Base-by-base conservation (phyloP, 768 basidiomycete species). In the Royoungia palumana region DNA sequence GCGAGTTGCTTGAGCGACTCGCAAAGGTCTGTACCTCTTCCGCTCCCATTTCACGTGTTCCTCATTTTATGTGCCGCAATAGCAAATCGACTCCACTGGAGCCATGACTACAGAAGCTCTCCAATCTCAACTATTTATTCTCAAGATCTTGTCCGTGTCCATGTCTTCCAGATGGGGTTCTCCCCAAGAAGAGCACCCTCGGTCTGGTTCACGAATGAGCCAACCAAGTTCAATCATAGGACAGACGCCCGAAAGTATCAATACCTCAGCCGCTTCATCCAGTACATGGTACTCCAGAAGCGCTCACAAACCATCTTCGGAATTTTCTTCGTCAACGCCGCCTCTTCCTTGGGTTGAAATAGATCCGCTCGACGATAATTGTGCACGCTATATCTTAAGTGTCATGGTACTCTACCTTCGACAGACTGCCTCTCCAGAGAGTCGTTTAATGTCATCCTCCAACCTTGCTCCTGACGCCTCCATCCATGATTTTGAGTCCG, bases 381-480 rank as follows among this genome's bases (percentile, higher is more conserved):
- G 89, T 56, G 90, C 89, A 21, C 81, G 78, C 63, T 91, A 92
- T 64, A 76, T 92, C 38, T 72, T 94, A 45, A 84, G 82, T 63
- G 84, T 93, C 37, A 83, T 94, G 80, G 78, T 89, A 16, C 69
- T 85, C n/a, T 89, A 88, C 64, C 76, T 92, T 30, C 80, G 89
- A 16, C 84, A 89, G 62, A 85, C 86, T 0, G 73, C 81, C 1
- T 71, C 77, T 28, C 67, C 75, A 19, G 82, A 87, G 16, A 68
- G 71, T 27, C 72, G 76, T 9, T 69, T 80, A n/a, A 76, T 78
- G 69, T 81, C 79, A 61, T 76, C 81, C 17, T 79, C 80, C 19
- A 82, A 76, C 55, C 73, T 79, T 27, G 81, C 77, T 19, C 79
- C 83, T 34, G 77, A 85, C 41, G 75, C 82, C 13, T 74, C 76